Percentiles rank a stretch among this genome's conserved stretches.
Conservation (phyloP, 1,284 basidiomycete species). For the Leccinum fallax region DNA sequence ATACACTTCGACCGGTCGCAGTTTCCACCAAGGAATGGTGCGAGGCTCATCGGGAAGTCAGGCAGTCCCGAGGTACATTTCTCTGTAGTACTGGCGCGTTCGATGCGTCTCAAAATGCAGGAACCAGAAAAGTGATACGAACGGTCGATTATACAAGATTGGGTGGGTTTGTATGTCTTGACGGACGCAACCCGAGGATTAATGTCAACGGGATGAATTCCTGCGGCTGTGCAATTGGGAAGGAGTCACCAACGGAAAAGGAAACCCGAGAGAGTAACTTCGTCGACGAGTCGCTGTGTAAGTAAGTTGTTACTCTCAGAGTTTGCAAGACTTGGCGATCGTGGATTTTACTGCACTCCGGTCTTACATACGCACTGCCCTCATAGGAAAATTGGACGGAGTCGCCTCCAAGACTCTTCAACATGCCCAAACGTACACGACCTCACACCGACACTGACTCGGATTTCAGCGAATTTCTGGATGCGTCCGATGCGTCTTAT, state of each 20-base stretch:
- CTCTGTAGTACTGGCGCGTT: neutral
- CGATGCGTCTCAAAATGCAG: neutral
- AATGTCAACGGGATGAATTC: too few relatives aligned
- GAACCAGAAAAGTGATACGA: neutral
- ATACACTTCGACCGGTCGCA: too few relatives aligned
- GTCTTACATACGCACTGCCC: too few relatives aligned
- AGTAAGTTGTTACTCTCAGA: too few relatives aligned
- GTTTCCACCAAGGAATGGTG: neutral
- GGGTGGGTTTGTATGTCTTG: neutral
- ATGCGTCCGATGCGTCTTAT: constrained; percentile 26
- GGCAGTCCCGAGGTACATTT: neutral
- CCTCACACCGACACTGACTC: constrained; percentile 1
- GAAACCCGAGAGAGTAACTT: too few relatives aligned
- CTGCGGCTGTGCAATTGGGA: too few relatives aligned
- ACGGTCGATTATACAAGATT: neutral
- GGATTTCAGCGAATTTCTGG: constrained; percentile 13
- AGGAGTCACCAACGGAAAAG: too few relatives aligned
- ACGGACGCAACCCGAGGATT: too few relatives aligned
- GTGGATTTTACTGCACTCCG: too few relatives aligned
- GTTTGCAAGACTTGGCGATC: too few relatives aligned
- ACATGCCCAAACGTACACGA: constrained; percentile 31
- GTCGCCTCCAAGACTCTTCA: neutral
- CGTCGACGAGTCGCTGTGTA: too few relatives aligned
- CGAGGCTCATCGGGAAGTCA: neutral
- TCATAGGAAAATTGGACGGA: too few relatives aligned